Percentiles rank a stretch among this genome's conserved stretches.
Evolutionary conservation across 2,329 filamentous ascomycete species (phyloP).

Genomic region (Aspergillus ochraceoroseus): DNA sequence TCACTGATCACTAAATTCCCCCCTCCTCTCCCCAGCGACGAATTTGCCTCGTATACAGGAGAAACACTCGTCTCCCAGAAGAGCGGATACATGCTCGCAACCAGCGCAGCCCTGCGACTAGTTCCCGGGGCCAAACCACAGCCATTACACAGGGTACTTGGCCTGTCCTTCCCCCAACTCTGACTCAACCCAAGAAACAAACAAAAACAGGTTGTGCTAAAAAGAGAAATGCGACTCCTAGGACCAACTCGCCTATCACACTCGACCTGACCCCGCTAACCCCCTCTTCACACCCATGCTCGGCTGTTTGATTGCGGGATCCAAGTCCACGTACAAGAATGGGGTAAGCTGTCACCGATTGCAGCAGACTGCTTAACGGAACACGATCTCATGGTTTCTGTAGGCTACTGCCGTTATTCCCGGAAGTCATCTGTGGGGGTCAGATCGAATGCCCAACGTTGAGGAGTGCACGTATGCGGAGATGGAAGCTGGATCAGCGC

Average conservation of each 20-base stretch:
- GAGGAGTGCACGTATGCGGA: slow-evolving; percentile 10
- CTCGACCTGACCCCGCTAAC: slow-evolving; percentile 4
- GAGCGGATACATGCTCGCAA: slow-evolving; percentile 10
- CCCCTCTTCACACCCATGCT: slow-evolving; percentile 9
- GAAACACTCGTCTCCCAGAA: slow-evolving; percentile 7
- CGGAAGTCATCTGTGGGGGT: slow-evolving; percentile 5
- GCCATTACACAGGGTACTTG: slow-evolving; percentile 5
- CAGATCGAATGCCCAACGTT: slow-evolving; percentile 5
- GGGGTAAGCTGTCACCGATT: slow-evolving; percentile 1
- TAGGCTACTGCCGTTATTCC: slow-evolving; percentile 9
- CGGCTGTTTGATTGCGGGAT: slow-evolving; percentile 7
- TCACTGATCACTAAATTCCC: no score
- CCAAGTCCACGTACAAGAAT: slow-evolving; percentile 6
- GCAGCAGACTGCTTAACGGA: not conserved
- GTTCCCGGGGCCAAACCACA: slow-evolving; percentile 9
- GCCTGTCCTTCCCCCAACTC: no score
- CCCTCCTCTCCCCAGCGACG: slow-evolving; percentile 6
- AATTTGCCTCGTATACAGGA: slow-evolving; percentile 6
- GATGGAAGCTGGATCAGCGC: slow-evolving; percentile 8
- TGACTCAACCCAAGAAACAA: not conserved
- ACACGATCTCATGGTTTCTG: not conserved
- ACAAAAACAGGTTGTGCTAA: not conserved
- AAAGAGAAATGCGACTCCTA: no score
- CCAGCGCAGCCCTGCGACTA: slow-evolving; percentile 5
- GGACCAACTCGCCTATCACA: slow-evolving; percentile 10